Conservation (phyloP, 1,284 basidiomycete genomes). For the Cutaneotrichosporon mucoides region DNA sequence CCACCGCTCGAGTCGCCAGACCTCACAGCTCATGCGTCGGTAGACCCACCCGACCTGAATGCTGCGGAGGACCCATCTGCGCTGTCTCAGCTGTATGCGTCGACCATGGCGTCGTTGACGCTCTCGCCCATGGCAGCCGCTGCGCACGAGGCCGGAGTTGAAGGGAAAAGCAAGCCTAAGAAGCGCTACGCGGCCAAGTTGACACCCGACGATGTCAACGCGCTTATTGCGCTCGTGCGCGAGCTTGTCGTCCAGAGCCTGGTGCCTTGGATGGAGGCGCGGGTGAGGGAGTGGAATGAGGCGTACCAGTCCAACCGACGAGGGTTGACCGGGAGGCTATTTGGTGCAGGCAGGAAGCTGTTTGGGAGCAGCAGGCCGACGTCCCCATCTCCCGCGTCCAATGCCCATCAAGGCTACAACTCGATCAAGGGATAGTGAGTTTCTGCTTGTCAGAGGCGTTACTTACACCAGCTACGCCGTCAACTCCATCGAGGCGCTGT, state of each 20-base stretch:
- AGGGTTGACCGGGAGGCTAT: conserved; percentile 82
- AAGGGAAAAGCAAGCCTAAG: conserved; percentile 7
- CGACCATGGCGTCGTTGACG: conserved; percentile 37
- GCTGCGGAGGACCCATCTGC: conserved; percentile 29
- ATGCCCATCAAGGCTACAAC: conserved; percentile 34
- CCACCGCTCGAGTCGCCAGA: conserved; percentile 20
- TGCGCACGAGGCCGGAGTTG: conserved; percentile 14
- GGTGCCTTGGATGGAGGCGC: conserved; percentile 94
- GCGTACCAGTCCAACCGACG: conserved; percentile 76
- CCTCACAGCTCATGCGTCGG: conserved; percentile 21
- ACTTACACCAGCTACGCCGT: conserved; percentile 48
- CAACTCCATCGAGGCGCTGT: conserved; percentile 50
- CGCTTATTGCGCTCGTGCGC: conserved; percentile 74
- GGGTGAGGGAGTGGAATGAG: conserved; percentile 91
- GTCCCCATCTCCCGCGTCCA: conserved; percentile 33
- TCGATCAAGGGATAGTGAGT: conserved; percentile 44
- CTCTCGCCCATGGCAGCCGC: conserved; percentile 33
- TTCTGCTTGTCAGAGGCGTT: background rate
- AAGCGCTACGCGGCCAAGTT: conserved; percentile 51
- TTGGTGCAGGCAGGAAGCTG: conserved; percentile 61
- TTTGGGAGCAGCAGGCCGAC: conserved; percentile 47
- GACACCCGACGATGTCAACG: conserved; percentile 71
- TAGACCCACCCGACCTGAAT: conserved; percentile 22
- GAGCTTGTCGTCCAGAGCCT: conserved; percentile 89
- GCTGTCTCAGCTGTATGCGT: conserved; percentile 41